Evolutionary conservation across 208 protist species (phyloP).

Genomic region (Phytomonas sp.): DNA sequence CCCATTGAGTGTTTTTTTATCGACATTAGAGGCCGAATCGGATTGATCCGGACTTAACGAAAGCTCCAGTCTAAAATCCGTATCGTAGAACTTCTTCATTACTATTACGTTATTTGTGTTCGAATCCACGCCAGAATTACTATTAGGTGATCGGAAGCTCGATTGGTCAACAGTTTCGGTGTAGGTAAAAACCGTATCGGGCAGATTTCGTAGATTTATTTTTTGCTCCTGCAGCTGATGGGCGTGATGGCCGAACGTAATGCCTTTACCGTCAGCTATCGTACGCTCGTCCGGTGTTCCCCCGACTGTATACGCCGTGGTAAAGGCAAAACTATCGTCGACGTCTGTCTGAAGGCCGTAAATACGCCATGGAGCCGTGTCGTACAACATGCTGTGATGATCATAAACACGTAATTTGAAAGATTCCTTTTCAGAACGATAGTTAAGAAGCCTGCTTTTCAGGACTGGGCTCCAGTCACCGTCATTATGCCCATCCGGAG

Average conservation of each 20-base stretch:
- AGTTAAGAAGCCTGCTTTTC: conserved; percentile 30
- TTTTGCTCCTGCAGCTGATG: conserved; percentile 24
- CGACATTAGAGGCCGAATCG: conserved; percentile 2
- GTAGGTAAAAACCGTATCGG: conserved; percentile 32
- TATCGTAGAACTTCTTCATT: conserved; percentile 56
- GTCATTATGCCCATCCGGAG: conserved; percentile 30
- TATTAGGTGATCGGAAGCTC: conserved; percentile 18
- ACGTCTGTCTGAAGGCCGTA: conserved; percentile 39
- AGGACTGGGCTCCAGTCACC: conserved; percentile 53
- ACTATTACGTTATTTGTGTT: conserved; percentile 52
- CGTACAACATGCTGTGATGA: conserved; percentile 49
- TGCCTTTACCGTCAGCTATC: conserved; percentile 29
- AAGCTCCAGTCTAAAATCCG: conserved; percentile 66
- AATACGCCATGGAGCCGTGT: conserved; percentile 52
- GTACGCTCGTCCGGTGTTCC: conserved; percentile 31
- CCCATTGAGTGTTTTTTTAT: conserved; percentile 5
- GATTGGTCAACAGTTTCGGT: conserved; percentile 22
- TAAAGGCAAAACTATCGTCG: conserved; percentile 34
- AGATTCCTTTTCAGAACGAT: conserved; percentile 18
- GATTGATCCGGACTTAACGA: conserved; percentile 43
- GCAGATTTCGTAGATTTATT: conserved; percentile 46
- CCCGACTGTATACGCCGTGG: conserved; percentile 19
- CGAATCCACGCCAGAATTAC: not conserved
- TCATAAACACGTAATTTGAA: conserved; percentile 57
- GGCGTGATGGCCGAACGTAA: conserved; percentile 15